Evolutionary conservation across 371 early-diverging fungal species (phyloP).

Genomic region (Mucor saturninus): DNA sequence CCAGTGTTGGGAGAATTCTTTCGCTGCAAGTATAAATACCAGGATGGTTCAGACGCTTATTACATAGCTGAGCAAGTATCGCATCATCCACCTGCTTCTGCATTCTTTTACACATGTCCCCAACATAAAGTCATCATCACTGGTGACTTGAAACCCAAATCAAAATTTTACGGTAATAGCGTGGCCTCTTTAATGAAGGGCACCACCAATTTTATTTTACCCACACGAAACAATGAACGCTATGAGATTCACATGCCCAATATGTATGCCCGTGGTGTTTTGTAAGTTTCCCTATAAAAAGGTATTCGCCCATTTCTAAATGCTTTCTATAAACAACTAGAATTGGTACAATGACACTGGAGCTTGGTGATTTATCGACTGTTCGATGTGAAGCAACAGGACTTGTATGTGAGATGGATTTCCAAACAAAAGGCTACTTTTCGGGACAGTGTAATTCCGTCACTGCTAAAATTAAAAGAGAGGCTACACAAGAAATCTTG

Average conservation of each 20-base stretch:
- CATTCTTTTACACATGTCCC: conserved; percentile 86
- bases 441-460: conserved; percentile 84
- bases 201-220: conserved; percentile 66
- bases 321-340: neutral
- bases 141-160: conserved; percentile 88
- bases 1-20: conserved; percentile 95
- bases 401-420: conserved; percentile 83
- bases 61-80: conserved; percentile 95
- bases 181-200: conserved; percentile 92
- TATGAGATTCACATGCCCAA: conserved; percentile 89
- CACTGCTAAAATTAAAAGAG: conserved; percentile 81
- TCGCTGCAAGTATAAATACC: conserved; percentile 76
- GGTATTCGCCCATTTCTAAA: too few relatives aligned
- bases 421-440: conserved; percentile 92
- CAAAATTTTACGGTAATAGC: conserved; percentile 92
- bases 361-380: conserved; percentile 83
- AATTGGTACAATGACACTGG: conserved; percentile 94
- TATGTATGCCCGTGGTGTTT: conserved; percentile 91
- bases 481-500: conserved; percentile 76
- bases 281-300: conserved; percentile 34
- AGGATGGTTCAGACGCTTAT: conserved; percentile 74
- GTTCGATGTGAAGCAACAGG: conserved; percentile 78
- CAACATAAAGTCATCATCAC: conserved; percentile 78
- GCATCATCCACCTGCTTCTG: conserved; percentile 96
- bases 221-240: conserved; percentile 66